These are phyloP conservation scores for Xylaria longipes DNA, from an alignment of 495 filamentous ascomycete genomes.

Conservation along the genomic window DNA sequence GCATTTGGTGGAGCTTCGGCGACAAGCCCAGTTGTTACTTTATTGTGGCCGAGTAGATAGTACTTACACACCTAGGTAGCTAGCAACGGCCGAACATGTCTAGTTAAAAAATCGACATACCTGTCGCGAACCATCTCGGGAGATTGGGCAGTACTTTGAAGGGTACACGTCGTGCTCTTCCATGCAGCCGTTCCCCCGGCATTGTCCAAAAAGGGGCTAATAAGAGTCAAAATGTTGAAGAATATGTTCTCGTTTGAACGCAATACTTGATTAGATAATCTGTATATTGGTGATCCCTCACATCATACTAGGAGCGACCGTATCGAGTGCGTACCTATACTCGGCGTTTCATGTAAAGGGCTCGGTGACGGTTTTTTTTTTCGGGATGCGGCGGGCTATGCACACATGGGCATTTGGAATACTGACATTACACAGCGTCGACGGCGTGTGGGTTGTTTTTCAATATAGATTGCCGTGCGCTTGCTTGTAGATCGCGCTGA, in stretches of 20 bases:
- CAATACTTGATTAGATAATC: not conserved
- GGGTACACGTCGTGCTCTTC: not conserved
- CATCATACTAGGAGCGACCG: not conserved
- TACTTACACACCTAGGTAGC: not conserved
- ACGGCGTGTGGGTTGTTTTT: not conserved
- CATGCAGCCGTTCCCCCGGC: not conserved
- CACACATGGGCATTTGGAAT: not conserved
- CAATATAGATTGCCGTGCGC: not conserved
- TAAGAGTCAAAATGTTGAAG: not conserved
- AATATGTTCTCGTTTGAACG: not conserved
- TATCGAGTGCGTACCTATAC: not conserved
- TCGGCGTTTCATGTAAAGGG: not conserved
- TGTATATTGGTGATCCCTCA: not conserved
- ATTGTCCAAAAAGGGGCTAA: not conserved
- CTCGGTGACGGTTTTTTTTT: not conserved
- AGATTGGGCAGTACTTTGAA: not conserved
- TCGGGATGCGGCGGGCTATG: not conserved
- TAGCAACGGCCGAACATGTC: not conserved
- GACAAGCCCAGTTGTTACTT: too few species aligned
- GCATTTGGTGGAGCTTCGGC: too few species aligned
- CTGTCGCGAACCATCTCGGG: not conserved
- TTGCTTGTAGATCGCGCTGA: conserved; percentile 1
- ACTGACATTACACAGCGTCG: not conserved
- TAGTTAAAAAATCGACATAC: too few species aligned
- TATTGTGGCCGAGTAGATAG: not conserved